A percentile compares a stretch with the other conserved stretches of the same genome.
These are phyloP conservation scores for Capronia epimyces DNA, from an alignment of 2,329 filamentous ascomycete genomes.

Conservation along the genomic window DNA sequence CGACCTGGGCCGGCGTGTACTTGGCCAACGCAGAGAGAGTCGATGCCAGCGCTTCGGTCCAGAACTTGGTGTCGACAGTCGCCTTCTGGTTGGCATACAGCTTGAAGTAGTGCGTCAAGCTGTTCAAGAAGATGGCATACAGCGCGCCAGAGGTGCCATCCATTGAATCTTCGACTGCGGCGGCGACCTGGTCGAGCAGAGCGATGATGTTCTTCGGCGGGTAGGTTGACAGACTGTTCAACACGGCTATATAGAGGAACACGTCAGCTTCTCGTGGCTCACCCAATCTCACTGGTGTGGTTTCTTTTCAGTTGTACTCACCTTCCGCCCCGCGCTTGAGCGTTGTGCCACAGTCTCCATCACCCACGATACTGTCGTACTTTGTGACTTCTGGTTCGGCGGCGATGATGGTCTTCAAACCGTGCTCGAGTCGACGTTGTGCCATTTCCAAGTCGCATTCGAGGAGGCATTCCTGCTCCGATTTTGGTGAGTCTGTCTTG, in stretches of 20 bases:
- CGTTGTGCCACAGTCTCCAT: slow-evolving; percentile 62
- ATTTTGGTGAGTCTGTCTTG: background rate
- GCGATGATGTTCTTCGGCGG: slow-evolving; percentile 29
- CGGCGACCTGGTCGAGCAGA: slow-evolving; percentile 47
- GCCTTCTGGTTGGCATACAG: background rate
- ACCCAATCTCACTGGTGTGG: background rate
- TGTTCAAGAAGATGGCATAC: slow-evolving; percentile 38
- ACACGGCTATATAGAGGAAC: slow-evolving; percentile 40
- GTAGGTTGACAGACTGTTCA: slow-evolving; percentile 8
- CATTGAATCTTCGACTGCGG: slow-evolving; percentile 57
- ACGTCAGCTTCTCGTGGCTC: slow-evolving; percentile 24
- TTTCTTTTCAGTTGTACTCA: slow-evolving; percentile 24
- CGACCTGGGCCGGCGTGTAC: slow-evolving; percentile 12
- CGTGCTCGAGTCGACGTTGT: background rate
- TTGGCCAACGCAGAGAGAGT: slow-evolving; percentile 4
- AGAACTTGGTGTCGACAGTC: slow-evolving; percentile 1
- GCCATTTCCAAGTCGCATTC: background rate
- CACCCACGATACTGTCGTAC: slow-evolving; percentile 60
- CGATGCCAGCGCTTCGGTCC: background rate
- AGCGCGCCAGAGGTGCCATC: slow-evolving; percentile 63
- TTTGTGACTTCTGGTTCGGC: slow-evolving; percentile 59
- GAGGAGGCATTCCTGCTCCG: background rate
- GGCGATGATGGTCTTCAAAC: slow-evolving; percentile 28
- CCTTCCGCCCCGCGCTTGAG: slow-evolving; percentile 50
- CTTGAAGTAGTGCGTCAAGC: slow-evolving; percentile 1